Conservation (phyloP, 805 yeast species). For the Torulaspora quercuum region DNA sequence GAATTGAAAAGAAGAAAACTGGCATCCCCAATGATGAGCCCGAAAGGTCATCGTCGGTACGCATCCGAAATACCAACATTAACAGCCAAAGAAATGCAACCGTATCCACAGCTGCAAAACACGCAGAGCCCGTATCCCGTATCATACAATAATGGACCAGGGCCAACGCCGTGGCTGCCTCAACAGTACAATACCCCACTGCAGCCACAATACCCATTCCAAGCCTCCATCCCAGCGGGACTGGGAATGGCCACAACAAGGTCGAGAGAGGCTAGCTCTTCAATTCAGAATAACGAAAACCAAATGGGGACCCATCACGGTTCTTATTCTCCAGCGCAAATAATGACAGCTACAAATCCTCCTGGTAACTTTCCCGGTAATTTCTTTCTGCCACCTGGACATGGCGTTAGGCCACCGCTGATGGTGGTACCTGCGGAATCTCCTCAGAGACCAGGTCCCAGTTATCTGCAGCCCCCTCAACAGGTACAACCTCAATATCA, state of each 20-base stretch:
- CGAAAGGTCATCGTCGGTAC: slow-evolving; percentile 17
- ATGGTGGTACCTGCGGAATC: slow-evolving; percentile 11
- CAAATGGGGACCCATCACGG: slow-evolving; percentile 5
- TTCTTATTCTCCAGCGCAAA: slow-evolving; percentile 8
- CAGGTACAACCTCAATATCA: slow-evolving; percentile 11
- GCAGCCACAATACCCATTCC: slow-evolving; percentile 10
- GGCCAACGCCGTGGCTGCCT: slow-evolving; percentile 13
- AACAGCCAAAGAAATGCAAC: slow-evolving; percentile 8
- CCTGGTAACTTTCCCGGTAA: slow-evolving; percentile 1
- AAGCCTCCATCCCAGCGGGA: slow-evolving; percentile 15
- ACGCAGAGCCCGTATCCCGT: slow-evolving; percentile 8
- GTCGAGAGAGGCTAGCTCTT: slow-evolving; percentile 7
- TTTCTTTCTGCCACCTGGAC: slow-evolving; percentile 8
- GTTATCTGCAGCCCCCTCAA: slow-evolving; percentile 12
- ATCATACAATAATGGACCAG: slow-evolving; percentile 6
- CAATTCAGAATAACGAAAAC: slow-evolving; percentile 8
- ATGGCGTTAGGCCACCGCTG: slow-evolving; percentile 9
- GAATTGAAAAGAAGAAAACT: slow-evolving; percentile 9
- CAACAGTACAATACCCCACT: slow-evolving; percentile 11
- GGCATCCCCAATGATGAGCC: slow-evolving; percentile 19
- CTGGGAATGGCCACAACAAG: slow-evolving; percentile 13
- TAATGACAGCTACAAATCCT: background rate
- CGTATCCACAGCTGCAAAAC: slow-evolving; percentile 7
- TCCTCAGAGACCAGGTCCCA: slow-evolving; percentile 6
- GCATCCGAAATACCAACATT: slow-evolving; percentile 19